phyloP scores from a whole-genome alignment of 371 early-diverging fungal species.

The Zopfochytrium polystomum region DNA sequence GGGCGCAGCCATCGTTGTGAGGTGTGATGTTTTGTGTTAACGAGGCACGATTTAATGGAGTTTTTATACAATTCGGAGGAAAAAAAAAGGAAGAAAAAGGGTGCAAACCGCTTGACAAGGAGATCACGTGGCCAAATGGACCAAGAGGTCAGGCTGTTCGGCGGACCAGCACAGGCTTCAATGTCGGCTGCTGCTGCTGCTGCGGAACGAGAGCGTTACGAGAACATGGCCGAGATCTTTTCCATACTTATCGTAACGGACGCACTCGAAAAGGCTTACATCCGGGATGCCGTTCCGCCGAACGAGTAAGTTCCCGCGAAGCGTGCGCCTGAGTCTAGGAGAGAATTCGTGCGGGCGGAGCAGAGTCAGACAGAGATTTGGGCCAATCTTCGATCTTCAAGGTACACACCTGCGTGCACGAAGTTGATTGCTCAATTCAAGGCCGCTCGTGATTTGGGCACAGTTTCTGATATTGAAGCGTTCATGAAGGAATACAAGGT shows the following conservation, averaged over 20 bases:
- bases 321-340: no score
- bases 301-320: constrained; percentile 68
- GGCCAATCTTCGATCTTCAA: constrained; percentile 25
- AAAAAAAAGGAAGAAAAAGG: constrained; percentile 9
- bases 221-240: constrained; percentile 73
- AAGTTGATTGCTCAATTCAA: constrained; percentile 91
- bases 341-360: not conserved
- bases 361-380: not conserved
- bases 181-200: no score
- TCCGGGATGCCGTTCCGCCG: constrained; percentile 79
- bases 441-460: constrained; percentile 78
- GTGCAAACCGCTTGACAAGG: no score
- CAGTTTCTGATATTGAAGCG: constrained; percentile 64
- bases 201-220: not conserved
- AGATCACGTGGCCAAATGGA: no score
- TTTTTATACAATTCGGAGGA: not conserved
- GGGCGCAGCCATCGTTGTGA: no score
- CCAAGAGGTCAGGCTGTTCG: no score
- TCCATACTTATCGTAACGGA: constrained; percentile 86
- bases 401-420: constrained; percentile 85
- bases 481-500: constrained; percentile 85
- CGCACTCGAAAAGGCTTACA: constrained; percentile 89
- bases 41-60: no score
- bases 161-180: no score
- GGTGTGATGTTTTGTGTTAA: no score